Percentiles rank a stretch among this genome's conserved stretches.
Evolutionary conservation across 2,329 filamentous ascomycete genomes (phyloP).

Genomic region (Nothophaeocryptopus gaeumannii): DNA sequence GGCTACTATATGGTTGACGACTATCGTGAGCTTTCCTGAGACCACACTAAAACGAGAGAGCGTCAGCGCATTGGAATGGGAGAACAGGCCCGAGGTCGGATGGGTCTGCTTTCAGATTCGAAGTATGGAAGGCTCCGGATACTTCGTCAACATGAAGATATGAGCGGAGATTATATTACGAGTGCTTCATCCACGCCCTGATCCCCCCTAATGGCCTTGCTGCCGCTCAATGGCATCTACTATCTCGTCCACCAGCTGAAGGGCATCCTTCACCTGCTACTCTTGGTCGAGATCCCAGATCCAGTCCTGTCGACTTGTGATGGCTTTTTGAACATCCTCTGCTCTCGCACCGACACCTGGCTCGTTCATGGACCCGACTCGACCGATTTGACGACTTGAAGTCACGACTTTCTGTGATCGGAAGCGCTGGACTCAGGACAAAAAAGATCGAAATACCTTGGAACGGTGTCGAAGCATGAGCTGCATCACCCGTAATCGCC

Average conservation of each 20-base stretch:
- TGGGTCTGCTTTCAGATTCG: too few species aligned
- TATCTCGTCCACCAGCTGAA: slow-evolving; percentile 5
- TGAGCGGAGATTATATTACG: too few species aligned
- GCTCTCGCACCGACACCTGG: slow-evolving; percentile 7
- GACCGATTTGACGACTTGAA: slow-evolving; percentile 8
- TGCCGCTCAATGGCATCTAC: neutral
- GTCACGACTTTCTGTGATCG: slow-evolving; percentile 12
- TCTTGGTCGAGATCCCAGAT: slow-evolving; percentile 9
- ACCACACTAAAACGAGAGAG: too few species aligned
- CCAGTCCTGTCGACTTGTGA: slow-evolving; percentile 6
- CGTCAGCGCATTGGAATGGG: too few species aligned
- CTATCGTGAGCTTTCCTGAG: too few species aligned
- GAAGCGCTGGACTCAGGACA: neutral
- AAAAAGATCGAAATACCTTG: slow-evolving; percentile 25
- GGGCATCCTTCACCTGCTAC: slow-evolving; percentile 12
- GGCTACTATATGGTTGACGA: too few species aligned
- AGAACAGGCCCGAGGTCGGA: too few species aligned
- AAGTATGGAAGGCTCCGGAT: too few species aligned
- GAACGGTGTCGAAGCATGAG: slow-evolving; percentile 41
- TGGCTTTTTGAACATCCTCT: neutral
- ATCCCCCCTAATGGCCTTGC: too few species aligned
- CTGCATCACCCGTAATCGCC: slow-evolving; percentile 45
- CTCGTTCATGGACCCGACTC: slow-evolving; percentile 1
- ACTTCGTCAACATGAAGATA: too few species aligned
- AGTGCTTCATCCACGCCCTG: too few species aligned